phyloP scores from a whole-genome alignment of 352 stramenopile genomes.

The Pythium phragmitis region DNA sequence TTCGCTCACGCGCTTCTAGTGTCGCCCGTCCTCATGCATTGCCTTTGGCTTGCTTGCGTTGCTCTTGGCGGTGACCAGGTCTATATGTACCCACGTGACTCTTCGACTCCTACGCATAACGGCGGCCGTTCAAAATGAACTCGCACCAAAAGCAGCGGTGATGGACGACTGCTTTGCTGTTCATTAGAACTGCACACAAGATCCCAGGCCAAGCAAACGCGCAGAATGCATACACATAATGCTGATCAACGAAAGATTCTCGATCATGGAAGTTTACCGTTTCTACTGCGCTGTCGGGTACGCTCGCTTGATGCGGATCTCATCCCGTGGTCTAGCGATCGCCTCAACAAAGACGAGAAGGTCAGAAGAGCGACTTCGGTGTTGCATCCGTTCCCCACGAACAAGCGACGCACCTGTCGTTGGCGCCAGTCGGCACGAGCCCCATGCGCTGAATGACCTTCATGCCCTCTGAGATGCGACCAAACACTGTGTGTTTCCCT shows the following conservation, averaged over 20 bases:
- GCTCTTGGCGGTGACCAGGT: background rate
- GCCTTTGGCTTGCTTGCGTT: background rate
- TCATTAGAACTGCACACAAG: background rate
- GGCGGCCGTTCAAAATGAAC: slow-evolving; percentile 8
- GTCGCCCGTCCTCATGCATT: background rate
- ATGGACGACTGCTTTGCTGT: background rate
- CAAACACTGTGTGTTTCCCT: slow-evolving; percentile 94
- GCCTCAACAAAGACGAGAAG: background rate
- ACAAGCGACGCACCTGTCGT: slow-evolving; percentile 63
- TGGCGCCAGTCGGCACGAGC: slow-evolving; percentile 82
- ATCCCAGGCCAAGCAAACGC: background rate
- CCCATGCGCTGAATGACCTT: slow-evolving; percentile 91
- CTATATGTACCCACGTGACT: slow-evolving; percentile 6
- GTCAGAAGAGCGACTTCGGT: background rate
- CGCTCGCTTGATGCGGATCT: slow-evolving; percentile 72
- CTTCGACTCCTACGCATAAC: slow-evolving; percentile 6
- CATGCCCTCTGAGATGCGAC: slow-evolving; percentile 92
- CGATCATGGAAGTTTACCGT: background rate
- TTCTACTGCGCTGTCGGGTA: slow-evolving; percentile 59
- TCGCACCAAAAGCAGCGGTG: background rate
- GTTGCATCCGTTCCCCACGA: background rate
- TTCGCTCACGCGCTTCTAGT: background rate
- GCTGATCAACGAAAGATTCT: background rate
- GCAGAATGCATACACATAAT: background rate
- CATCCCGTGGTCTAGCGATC: slow-evolving; percentile 58